phyloP scores from a whole-genome alignment of 2,329 filamentous ascomycete genomes.

The Neonectria punicea region DNA sequence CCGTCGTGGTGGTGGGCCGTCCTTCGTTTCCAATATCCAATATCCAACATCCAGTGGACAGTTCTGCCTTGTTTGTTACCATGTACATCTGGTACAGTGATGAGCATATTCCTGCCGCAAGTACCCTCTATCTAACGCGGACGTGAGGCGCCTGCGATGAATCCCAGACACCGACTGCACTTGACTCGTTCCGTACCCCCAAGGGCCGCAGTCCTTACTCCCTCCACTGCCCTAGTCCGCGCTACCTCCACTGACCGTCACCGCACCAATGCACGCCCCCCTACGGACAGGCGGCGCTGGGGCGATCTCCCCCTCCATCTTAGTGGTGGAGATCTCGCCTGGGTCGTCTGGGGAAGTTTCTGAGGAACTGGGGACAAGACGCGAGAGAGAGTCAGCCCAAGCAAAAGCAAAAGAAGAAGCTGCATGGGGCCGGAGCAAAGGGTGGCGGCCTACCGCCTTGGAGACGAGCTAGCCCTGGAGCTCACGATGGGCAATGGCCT shows the following conservation, averaged over 20 bases:
- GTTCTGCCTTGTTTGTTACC: too few relatives aligned
- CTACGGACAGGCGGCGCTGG: slow-evolving; percentile 36
- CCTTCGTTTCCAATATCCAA: slow-evolving; percentile 15
- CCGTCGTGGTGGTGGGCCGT: neutral
- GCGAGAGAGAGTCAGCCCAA: slow-evolving; percentile 5
- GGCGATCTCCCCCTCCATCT: slow-evolving; percentile 30
- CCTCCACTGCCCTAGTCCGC: neutral
- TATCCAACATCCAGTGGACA: neutral
- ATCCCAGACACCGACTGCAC: slow-evolving; percentile 2
- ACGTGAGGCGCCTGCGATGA: slow-evolving; percentile 1
- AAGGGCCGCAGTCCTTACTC: neutral
- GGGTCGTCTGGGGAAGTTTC: slow-evolving; percentile 9
- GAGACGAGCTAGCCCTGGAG: slow-evolving; percentile 8
- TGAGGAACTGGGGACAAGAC: slow-evolving; percentile 22
- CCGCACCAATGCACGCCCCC: slow-evolving; percentile 27
- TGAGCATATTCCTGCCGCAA: neutral
- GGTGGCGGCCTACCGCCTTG: slow-evolving; percentile 38
- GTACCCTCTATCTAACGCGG: neutral
- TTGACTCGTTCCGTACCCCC: slow-evolving; percentile 33
- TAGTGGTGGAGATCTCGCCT: slow-evolving; percentile 41
- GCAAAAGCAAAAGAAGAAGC: slow-evolving; percentile 10
- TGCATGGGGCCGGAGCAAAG: slow-evolving; percentile 42
- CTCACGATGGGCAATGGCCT: slow-evolving; percentile 30
- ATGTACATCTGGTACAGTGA: too few relatives aligned
- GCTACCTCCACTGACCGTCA: neutral